Base-by-base conservation (phyloP, 129 eudicot species). In the Chrysanthemum seticuspe region DNA sequence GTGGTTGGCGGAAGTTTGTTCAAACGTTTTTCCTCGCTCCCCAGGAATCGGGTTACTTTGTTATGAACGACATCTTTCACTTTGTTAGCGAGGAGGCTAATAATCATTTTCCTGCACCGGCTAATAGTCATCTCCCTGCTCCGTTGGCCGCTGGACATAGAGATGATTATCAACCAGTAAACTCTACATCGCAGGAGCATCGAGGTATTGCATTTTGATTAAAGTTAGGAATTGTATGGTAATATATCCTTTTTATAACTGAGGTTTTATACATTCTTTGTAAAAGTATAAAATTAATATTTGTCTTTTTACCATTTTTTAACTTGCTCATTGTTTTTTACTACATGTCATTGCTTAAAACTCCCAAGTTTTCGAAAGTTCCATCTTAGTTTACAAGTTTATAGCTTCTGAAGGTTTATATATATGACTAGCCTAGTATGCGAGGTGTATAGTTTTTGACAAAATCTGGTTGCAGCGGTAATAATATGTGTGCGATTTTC, bases 21-120 rank as follows among this genome's bases (percentile, higher is more conserved):
- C 89, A 90, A 85, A 93, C 92, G 45, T 93, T 93, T 74, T 81
- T 93, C 75, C 95, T 93, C 74, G 96, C 98, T 56, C 97, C 98
- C 3, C 97, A 93, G 65, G 97, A 90, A 79, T 87, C 83, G 51
- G 98, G 97, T 31, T 93, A 78, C 72, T 93, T 82, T 83, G 91
- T 93, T 45, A 77, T 85, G 74, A 93, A 90, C 69, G 98, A 93
- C 62, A 81, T 93, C 66, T 93, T 93, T 65, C 95, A 93, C 59
- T 84, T 83, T 82, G 78, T 77, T 14, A 83, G 60, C 59, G 92
- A 85, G n/a, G 92, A 83, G 51, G 80, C 54, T 3, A 69, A 62
- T 36, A 74, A 76, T 65, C 95, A 87, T 75, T 73, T 52, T 67
- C 77, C 84, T 45, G 73, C 68, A 13, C 78, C 86, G 0, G 80